A percentile compares a stretch with the other conserved stretches of the same genome.
These are phyloP conservation scores for Silene uniflora DNA, from an alignment of 148 eudicot species.

Conservation along the genomic window DNA sequence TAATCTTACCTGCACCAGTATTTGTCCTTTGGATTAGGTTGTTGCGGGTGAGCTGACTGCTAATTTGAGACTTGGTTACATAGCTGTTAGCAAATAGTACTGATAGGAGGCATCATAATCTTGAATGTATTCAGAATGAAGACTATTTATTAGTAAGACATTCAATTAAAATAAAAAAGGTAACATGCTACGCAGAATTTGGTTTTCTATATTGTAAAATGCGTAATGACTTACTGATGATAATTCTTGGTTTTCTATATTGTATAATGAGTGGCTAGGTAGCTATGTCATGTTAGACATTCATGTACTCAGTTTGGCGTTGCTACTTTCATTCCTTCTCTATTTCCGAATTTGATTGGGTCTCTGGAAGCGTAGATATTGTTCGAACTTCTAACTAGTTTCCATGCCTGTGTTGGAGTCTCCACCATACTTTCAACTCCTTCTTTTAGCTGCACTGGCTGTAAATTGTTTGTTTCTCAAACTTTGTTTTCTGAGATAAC, in stretches of 20 bases:
- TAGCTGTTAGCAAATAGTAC: not conserved
- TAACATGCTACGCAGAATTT: slow-evolving; percentile 1
- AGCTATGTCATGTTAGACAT: not conserved
- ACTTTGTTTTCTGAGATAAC: slow-evolving; percentile 3
- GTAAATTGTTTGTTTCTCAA: slow-evolving; percentile 5
- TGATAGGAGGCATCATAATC: not conserved
- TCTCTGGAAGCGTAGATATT: not conserved
- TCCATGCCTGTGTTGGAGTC: not conserved
- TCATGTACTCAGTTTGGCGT: not conserved
- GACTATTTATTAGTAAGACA: not conserved
- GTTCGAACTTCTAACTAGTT: not conserved
- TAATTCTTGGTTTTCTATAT: not conserved
- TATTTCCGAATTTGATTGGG: not conserved
- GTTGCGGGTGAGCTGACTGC: not conserved
- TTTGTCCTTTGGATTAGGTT: not conserved
- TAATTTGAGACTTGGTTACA: slow-evolving; percentile 1
- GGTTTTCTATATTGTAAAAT: not conserved
- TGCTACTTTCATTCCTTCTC: not conserved
- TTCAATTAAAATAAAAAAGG: not conserved
- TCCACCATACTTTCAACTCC: not conserved
- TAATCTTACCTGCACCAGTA: not conserved
- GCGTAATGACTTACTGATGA: not conserved
- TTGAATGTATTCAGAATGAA: not conserved
- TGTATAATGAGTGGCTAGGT: not conserved
- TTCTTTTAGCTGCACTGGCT: not conserved